These are phyloP conservation scores for Phytophthora lateralis DNA, from an alignment of 352 stramenopile species.

Conservation along the genomic window DNA sequence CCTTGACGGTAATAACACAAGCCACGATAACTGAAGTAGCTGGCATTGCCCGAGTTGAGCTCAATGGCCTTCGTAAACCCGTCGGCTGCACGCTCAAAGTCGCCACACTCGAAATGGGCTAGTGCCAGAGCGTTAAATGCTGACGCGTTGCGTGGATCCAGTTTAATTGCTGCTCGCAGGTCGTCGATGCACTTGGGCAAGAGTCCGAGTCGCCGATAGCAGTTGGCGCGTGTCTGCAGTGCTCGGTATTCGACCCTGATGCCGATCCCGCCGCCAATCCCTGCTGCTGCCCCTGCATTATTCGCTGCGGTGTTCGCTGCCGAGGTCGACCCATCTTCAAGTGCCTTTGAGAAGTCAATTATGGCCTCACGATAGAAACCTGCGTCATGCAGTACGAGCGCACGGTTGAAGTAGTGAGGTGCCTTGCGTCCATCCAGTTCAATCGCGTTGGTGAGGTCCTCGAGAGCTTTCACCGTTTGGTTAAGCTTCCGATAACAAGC, in stretches of 20 bases:
- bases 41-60: slow-evolving; percentile 59
- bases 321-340: slow-evolving; percentile 63
- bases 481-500: slow-evolving; percentile 79
- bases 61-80: slow-evolving; percentile 68
- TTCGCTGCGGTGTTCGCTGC: slow-evolving; percentile 7
- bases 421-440: slow-evolving; percentile 77
- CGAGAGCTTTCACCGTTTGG: slow-evolving; percentile 54
- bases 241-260: slow-evolving; percentile 71
- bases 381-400: slow-evolving; percentile 68
- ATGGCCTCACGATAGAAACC: slow-evolving; percentile 73
- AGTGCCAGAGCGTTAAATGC: slow-evolving; percentile 68
- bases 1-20: slow-evolving; percentile 78
- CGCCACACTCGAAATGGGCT: slow-evolving; percentile 58
- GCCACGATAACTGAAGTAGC: slow-evolving; percentile 70
- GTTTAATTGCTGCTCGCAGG: slow-evolving; percentile 67
- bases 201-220: slow-evolving; percentile 62
- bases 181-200: slow-evolving; percentile 76
- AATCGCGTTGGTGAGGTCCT: slow-evolving; percentile 73
- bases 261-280: slow-evolving; percentile 37
- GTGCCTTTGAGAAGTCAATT: slow-evolving; percentile 70
- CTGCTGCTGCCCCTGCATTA: slow-evolving; percentile 9
- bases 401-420: slow-evolving; percentile 78
- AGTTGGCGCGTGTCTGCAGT: slow-evolving; percentile 70
- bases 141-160: slow-evolving; percentile 69
- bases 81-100: slow-evolving; percentile 65